Base-by-base conservation (phyloP, 331 rosid species). In the Arachis monticola region DNA sequence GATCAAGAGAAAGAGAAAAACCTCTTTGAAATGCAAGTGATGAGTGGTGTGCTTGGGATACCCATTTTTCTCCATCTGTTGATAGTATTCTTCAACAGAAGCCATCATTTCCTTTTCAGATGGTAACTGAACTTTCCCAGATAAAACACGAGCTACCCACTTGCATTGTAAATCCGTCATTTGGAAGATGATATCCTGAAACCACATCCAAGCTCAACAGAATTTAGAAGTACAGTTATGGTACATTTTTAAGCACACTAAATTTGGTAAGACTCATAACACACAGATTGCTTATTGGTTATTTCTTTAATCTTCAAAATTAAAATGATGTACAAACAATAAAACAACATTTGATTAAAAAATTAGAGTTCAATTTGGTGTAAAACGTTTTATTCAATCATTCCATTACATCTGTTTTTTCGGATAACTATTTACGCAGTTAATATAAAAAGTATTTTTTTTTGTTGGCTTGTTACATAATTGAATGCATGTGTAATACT, bases 1-100 rank as follows among this genome's bases (percentile, higher is more conserved):
- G 35, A 46, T 11, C 35, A 44, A 6, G 40, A 35, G 40, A 63
- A 7, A 63, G 10, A 35, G 41, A 32, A 47, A 70, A 50, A 81
- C 85, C 85, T 76, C 77, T 60, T 81, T 65, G 27, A 64, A 73
- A 77, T 66, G 67, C 80, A 81, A 64, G 71, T 76, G 12, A 42
- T 81, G 85, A 60, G 82, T 71, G 52, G 14, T 13, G 73, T 35
- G 68, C 69, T 71, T 71, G 10, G 82, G 77, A 59, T 35, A 7
- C 64, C 73, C 82, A 64, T 17, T 46, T 10, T 78, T 50, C 32
- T 71, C 52, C 77, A 78, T 55, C 14, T 14, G 67, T 52, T 56
- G 73, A 60, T 56, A 78, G 82, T 70, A 73, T 11, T 64, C 38
- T 64, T 78, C 82, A 14, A 78, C 56, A 56, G 5, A 55, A 17